Percentiles rank a stretch among this genome's conserved stretches.
These are phyloP conservation scores for Trametopsis cervina DNA, from an alignment of 768 basidiomycete genomes.

Conservation along the genomic window DNA sequence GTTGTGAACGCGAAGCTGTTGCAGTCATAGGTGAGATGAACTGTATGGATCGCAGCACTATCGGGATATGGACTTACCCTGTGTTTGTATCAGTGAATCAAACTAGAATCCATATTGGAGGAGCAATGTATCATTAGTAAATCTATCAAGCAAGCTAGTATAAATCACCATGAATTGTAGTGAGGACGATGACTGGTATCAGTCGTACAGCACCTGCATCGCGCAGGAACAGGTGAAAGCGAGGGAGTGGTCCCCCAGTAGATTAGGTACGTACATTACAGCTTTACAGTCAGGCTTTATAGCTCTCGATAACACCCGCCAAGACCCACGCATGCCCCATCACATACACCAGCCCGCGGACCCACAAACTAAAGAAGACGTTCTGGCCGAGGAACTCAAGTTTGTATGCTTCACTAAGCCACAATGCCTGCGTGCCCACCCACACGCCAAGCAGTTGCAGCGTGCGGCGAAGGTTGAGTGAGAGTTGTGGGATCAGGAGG, in stretches of 20 bases:
- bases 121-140: background rate
- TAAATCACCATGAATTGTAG: slow-evolving; percentile 1
- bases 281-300: too few species aligned
- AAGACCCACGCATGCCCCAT: slow-evolving; percentile 77
- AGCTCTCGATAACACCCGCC: slow-evolving; percentile 50
- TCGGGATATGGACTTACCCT: background rate
- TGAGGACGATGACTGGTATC: too few species aligned
- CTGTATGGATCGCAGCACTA: background rate
- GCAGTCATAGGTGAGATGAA: slow-evolving; percentile 5
- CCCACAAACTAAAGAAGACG: slow-evolving; percentile 75
- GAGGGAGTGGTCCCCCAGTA: too few species aligned
- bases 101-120: background rate
- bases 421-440: slow-evolving; percentile 75
- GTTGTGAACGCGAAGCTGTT: slow-evolving; percentile 55
- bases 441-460: slow-evolving; percentile 48
- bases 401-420: slow-evolving; percentile 87
- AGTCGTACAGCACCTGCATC: too few species aligned
- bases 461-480: slow-evolving; percentile 38
- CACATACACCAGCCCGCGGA: slow-evolving; percentile 68
- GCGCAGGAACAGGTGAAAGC: too few species aligned
- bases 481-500: slow-evolving; percentile 63
- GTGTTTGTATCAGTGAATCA: background rate
- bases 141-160: background rate
- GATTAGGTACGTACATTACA: too few species aligned
- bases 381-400: slow-evolving; percentile 81